Conservation (phyloP, 768 basidiomycete genomes). For the Rhodotorula toruloides region DNA sequence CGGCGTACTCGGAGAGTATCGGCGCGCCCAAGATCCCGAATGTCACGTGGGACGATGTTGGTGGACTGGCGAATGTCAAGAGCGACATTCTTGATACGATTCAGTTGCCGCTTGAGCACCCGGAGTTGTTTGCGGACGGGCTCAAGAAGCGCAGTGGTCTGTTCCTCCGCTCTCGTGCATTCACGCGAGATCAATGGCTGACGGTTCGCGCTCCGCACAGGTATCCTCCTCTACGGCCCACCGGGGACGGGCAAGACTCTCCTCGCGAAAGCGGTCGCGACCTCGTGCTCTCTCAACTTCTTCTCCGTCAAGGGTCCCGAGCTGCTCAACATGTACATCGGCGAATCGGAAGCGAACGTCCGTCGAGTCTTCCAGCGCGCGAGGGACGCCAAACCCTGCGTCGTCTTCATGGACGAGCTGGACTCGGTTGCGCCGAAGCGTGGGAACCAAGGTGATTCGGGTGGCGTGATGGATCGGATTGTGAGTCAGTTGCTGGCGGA, state of each 20-base stretch:
- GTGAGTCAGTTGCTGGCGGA: slow-evolving; percentile 91
- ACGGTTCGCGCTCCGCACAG: slow-evolving; percentile 53
- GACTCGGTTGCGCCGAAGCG: slow-evolving; percentile 87
- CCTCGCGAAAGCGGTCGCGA: slow-evolving; percentile 87
- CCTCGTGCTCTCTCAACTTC: slow-evolving; percentile 77
- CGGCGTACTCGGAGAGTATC: slow-evolving; percentile 80
- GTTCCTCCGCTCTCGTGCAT: slow-evolving; percentile 35
- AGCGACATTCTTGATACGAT: slow-evolving; percentile 91
- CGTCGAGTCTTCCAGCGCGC: slow-evolving; percentile 83
- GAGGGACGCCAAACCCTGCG: slow-evolving; percentile 62
- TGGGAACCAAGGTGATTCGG: slow-evolving; percentile 74
- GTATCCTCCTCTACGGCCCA: slow-evolving; percentile 88
- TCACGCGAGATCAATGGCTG: slow-evolving; percentile 2
- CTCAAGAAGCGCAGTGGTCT: slow-evolving; percentile 91
- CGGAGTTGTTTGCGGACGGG: slow-evolving; percentile 73
- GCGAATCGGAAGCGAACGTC: slow-evolving; percentile 89
- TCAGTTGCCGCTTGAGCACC: slow-evolving; percentile 78
- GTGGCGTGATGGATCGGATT: slow-evolving; percentile 93
- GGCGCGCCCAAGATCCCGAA: slow-evolving; percentile 95
- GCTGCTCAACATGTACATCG: slow-evolving; percentile 90
- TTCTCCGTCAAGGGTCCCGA: slow-evolving; percentile 94
- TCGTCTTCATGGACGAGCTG: slow-evolving; percentile 91
- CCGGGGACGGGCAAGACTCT: slow-evolving; percentile 98
- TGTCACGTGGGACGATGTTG: slow-evolving; percentile 96
- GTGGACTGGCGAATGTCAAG: slow-evolving; percentile 81